phyloP scores from a whole-genome alignment of 371 early-diverging fungal genomes.

The Haplosporangium sp. region DNA sequence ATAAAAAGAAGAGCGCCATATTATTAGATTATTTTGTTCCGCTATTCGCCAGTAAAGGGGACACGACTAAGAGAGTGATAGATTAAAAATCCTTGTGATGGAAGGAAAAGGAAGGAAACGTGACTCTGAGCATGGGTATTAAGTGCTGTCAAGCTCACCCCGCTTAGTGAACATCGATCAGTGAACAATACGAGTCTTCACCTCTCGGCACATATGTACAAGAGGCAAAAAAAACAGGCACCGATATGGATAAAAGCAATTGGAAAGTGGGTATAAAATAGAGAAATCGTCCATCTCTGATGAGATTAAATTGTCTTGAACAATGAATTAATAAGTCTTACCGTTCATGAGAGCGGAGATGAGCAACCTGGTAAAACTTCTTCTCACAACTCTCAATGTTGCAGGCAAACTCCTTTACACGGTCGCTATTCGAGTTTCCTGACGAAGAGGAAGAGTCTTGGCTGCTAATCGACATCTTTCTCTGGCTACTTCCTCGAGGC shows the following conservation, averaged over 20 bases:
- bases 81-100: conserved; percentile 12
- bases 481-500: background rate
- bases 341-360: conserved; percentile 82
- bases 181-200: too few relatives aligned
- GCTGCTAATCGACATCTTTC: conserved; percentile 32
- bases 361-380: conserved; percentile 80
- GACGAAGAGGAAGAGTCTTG: conserved; percentile 16
- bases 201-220: too few relatives aligned
- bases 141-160: background rate
- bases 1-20: background rate
- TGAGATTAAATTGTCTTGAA: background rate
- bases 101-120: conserved; percentile 30
- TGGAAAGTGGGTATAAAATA: too few relatives aligned
- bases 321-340: conserved; percentile 7
- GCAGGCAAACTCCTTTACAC: conserved; percentile 55
- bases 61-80: conserved; percentile 1
- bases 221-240: too few relatives aligned
- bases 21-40: background rate
- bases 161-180: background rate
- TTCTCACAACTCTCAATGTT: conserved; percentile 68
- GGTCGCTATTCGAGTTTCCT: conserved; percentile 20
- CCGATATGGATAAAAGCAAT: too few relatives aligned
- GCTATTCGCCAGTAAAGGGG: conserved; percentile 15
- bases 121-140: background rate
- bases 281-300: too few relatives aligned